A percentile compares a stretch with the other conserved stretches of the same genome.
Conservation (phyloP, 169 alveolate genomes). For the Cryptosporidium viatorum region DNA sequence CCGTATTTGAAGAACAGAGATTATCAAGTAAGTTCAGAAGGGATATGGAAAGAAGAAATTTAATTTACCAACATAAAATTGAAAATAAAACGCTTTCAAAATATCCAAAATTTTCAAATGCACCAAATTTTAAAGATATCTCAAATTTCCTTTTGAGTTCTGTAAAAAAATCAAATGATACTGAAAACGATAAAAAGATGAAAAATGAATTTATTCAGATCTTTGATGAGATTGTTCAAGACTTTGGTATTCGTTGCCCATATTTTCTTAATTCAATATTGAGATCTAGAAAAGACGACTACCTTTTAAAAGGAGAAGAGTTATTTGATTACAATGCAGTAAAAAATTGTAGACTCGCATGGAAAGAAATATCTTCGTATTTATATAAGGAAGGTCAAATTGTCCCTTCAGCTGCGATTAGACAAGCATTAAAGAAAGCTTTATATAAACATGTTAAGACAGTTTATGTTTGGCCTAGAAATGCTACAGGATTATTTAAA, state of each 20-base stretch:
- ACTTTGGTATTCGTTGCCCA: conserved; percentile 70
- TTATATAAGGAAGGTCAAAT: conserved; percentile 55
- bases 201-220: conserved; percentile 4
- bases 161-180: background rate
- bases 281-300: background rate
- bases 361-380: conserved; percentile 73
- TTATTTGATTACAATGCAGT: conserved; percentile 16
- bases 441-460: background rate
- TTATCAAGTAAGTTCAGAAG: conserved; percentile 20
- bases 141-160: conserved; percentile 14
- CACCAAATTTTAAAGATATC: conserved; percentile 52
- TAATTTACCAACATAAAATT: conserved; percentile 11
- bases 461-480: conserved; percentile 58
- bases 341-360: conserved; percentile 58
- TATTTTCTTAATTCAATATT: conserved; percentile 20
- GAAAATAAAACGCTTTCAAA: conserved; percentile 24
- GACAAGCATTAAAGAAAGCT: conserved; percentile 55
- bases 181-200: background rate
- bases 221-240: conserved; percentile 19
- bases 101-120: conserved; percentile 49
- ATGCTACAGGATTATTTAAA: conserved; percentile 21
- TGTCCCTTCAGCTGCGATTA: conserved; percentile 50
- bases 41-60: conserved; percentile 54
- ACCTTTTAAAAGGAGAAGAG: background rate
- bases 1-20: conserved; percentile 65